phyloP scores from a whole-genome alignment of 2,329 filamentous ascomycete species.

The Fusarium sp. region DNA sequence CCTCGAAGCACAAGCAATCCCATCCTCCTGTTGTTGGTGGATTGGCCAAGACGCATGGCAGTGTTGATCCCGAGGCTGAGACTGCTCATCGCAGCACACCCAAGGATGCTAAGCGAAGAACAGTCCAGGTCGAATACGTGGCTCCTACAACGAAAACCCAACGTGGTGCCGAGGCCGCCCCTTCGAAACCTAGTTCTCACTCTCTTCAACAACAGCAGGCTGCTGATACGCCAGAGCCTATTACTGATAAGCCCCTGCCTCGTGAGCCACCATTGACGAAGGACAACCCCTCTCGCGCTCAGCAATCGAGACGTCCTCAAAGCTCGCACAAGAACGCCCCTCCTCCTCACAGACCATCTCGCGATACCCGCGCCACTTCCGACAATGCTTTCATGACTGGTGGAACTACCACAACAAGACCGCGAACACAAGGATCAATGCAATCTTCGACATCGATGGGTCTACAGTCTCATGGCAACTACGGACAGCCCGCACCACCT shows the following conservation, averaged over 20 bases:
- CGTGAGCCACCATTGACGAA: constrained; percentile 64
- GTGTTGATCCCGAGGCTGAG: constrained; percentile 75
- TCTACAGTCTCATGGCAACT: constrained; percentile 69
- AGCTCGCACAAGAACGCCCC: constrained; percentile 57
- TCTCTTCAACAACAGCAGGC: constrained; percentile 58
- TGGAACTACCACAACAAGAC: constrained; percentile 64
- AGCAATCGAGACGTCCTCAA: constrained; percentile 57
- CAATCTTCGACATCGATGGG: constrained; percentile 76
- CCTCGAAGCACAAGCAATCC: constrained; percentile 73
- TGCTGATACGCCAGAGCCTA: constrained; percentile 50
- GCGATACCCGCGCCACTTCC: constrained; percentile 52
- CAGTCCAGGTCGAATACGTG: constrained; percentile 97
- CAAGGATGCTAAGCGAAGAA: constrained; percentile 90
- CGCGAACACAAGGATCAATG: constrained; percentile 85
- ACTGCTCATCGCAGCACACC: constrained; percentile 69
- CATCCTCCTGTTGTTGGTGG: constrained; percentile 66
- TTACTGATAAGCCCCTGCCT: constrained; percentile 68
- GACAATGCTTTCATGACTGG: constrained; percentile 58
- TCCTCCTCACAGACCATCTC: constrained; percentile 43
- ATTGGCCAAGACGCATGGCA: constrained; percentile 77
- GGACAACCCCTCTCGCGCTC: constrained; percentile 55
- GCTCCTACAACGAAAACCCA: constrained; percentile 88
- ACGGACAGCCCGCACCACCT: constrained; percentile 88
- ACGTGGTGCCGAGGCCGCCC: constrained; percentile 64
- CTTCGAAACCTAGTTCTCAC: constrained; percentile 42